These are phyloP conservation scores for Daldinia vernicosa DNA, from an alignment of 495 filamentous ascomycete species.

Conservation along the genomic window DNA sequence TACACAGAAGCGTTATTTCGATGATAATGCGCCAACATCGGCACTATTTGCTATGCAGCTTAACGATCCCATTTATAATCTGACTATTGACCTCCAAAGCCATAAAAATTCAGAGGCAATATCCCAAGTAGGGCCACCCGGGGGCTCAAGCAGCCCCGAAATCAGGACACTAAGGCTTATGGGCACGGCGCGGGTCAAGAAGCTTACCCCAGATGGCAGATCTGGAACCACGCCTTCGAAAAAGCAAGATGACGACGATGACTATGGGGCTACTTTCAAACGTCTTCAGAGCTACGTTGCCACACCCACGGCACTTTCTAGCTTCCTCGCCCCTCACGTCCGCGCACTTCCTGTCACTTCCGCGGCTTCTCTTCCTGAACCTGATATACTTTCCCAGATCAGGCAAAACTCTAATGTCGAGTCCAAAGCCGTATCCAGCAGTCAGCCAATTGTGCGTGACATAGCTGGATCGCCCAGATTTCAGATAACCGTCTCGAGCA, in stretches of 20 bases:
- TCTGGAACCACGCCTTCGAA: background rate
- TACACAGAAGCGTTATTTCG: conserved; percentile 12
- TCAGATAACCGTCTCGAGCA: conserved; percentile 8
- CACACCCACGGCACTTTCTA: background rate
- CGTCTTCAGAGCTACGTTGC: background rate
- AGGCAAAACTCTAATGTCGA: background rate
- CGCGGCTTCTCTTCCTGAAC: background rate
- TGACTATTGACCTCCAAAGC: conserved; percentile 5
- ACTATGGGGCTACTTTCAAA: background rate
- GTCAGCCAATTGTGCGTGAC: background rate
- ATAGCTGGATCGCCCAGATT: background rate
- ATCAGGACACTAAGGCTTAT: background rate
- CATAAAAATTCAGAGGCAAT: background rate
- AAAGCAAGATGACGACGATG: background rate
- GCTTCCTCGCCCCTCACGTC: background rate
- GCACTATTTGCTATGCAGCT: conserved; percentile 46
- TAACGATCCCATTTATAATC: conserved; percentile 40
- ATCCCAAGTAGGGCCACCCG: conserved; percentile 3
- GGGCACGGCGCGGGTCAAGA: background rate
- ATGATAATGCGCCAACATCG: conserved; percentile 32
- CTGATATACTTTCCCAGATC: background rate
- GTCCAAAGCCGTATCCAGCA: background rate
- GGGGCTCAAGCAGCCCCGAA: background rate
- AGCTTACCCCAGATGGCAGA: background rate
- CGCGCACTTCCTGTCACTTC: background rate